A percentile compares a stretch with the other conserved stretches of the same genome.
Conservation (phyloP, 2,329 filamentous ascomycete genomes). For the Beauveria caledonica region DNA sequence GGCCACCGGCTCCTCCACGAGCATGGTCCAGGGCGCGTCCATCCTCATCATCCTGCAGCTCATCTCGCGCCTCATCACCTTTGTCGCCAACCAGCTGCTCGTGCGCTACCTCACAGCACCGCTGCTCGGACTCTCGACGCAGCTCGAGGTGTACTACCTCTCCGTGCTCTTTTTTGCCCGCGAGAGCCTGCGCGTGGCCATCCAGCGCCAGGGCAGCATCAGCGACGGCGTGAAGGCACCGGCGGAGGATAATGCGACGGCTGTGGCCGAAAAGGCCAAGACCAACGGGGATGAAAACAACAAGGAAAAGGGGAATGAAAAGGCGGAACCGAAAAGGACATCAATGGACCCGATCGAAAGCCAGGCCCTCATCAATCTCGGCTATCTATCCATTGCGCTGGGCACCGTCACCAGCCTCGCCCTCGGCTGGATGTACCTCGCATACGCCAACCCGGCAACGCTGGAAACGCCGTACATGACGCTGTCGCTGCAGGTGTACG, state of each 20-base stretch:
- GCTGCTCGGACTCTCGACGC: conserved; percentile 75
- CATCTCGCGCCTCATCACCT: conserved; percentile 78
- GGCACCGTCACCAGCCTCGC: conserved; percentile 56
- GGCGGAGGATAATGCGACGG: not conserved
- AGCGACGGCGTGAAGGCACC: not conserved
- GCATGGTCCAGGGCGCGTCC: conserved; percentile 61
- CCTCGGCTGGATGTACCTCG: conserved; percentile 62
- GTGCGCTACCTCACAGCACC: conserved; percentile 81
- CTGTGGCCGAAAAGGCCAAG: not conserved
- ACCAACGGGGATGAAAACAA: not conserved
- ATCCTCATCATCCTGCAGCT: conserved; percentile 85
- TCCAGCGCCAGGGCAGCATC: conserved; percentile 60
- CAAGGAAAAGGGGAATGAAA: not conserved
- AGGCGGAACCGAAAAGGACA: conserved; percentile 7
- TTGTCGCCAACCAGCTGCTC: conserved; percentile 83
- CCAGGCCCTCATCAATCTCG: conserved; percentile 81
- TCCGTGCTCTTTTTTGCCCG: conserved; percentile 91
- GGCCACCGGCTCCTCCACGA: conserved; percentile 13
- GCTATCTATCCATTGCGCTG: conserved; percentile 67
- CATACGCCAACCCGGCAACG: conserved; percentile 37
- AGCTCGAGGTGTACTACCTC: conserved; percentile 87
- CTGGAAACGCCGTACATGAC: conserved; percentile 56
- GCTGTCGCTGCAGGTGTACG: conserved; percentile 45
- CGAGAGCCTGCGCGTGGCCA: conserved; percentile 83
- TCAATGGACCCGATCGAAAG: conserved; percentile 27